Conservation (phyloP, 2,329 filamentous ascomycete species). For the Diaporthe eres region DNA sequence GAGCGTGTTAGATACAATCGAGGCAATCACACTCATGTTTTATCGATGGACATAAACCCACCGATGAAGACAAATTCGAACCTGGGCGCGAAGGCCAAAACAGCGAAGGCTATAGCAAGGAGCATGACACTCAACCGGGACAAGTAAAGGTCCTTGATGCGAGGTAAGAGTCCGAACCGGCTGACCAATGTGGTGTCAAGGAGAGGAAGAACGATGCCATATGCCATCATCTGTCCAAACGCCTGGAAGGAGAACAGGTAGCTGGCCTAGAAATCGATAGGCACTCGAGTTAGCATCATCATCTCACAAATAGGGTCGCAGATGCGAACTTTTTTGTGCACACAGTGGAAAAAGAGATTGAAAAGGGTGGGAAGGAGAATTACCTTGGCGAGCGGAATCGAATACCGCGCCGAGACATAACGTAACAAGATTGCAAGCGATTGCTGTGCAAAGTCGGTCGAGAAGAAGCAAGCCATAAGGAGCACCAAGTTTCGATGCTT, state of each 20-base stretch:
- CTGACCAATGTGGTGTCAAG: slow-evolving; percentile 6
- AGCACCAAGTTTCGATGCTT: background rate
- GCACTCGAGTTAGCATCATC: background rate
- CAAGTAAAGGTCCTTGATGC: slow-evolving; percentile 2
- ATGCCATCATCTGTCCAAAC: slow-evolving; percentile 15
- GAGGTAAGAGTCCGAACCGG: background rate
- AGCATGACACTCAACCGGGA: background rate
- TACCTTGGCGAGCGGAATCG: background rate
- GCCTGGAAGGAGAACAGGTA: slow-evolving; percentile 20
- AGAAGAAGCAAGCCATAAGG: slow-evolving; percentile 16
- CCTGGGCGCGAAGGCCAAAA: background rate
- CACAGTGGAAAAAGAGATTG: background rate
- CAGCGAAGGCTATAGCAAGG: background rate
- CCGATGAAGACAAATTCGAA: slow-evolving; percentile 7
- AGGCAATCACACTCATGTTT: background rate
- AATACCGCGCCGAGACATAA: slow-evolving; percentile 10
- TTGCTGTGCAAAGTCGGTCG: background rate
- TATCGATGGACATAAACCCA: background rate
- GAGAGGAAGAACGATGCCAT: slow-evolving; percentile 6
- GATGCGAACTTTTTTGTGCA: too few relatives aligned
- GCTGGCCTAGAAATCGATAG: background rate
- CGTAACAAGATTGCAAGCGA: background rate
- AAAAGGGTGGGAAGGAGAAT: background rate
- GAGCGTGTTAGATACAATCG: background rate
- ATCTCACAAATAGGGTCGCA: too few relatives aligned